phyloP scores from a whole-genome alignment of 2,329 filamentous ascomycete genomes.

The Neocucurbitaria cava region DNA sequence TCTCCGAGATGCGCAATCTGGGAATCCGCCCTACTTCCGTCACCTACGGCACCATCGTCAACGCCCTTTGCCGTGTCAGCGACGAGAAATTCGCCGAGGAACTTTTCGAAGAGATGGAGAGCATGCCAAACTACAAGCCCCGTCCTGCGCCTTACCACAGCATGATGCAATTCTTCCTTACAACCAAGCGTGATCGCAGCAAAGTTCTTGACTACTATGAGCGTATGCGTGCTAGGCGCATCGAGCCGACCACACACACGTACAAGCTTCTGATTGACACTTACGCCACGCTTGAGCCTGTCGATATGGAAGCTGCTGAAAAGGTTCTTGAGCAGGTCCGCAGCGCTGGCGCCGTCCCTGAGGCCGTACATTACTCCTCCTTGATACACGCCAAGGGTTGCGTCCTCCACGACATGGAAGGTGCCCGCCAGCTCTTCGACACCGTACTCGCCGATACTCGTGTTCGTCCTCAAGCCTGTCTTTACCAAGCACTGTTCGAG shows the following conservation, averaged over 20 bases:
- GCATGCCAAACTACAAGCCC: constrained; percentile 98
- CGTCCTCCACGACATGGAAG: constrained; percentile 87
- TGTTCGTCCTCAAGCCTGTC: constrained; percentile 77
- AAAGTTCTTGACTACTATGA: constrained; percentile 96
- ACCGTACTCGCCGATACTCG: constrained; percentile 72
- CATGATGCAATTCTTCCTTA: constrained; percentile 99
- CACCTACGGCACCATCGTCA: constrained; percentile 97
- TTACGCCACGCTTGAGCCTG: constrained; percentile 89
- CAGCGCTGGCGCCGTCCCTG: constrained; percentile 74
- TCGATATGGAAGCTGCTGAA: constrained; percentile 88
- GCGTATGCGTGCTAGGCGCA: constrained; percentile 86
- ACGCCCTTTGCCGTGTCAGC: constrained; percentile 93
- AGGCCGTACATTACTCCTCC: constrained; percentile 94
- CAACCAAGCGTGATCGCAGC: constrained; percentile 91
- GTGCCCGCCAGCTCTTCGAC: constrained; percentile 83
- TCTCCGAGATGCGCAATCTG: constrained; percentile 92
- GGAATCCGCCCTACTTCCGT: constrained; percentile 96
- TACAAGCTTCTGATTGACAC: constrained; percentile 98
- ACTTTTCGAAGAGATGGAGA: constrained; percentile 98
- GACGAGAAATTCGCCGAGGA: constrained; percentile 98
- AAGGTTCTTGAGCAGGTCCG: constrained; percentile 81
- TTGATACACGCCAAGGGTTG: constrained; percentile 96
- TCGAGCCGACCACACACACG: constrained; percentile 91
- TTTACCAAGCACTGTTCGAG: constrained; percentile 97
- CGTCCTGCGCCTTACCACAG: constrained; percentile 97